A percentile compares a stretch with the other conserved stretches of the same genome.
These are phyloP conservation scores for Catunica adiposa DNA, from an alignment of 2,329 filamentous ascomycete species.

Conservation along the genomic window DNA sequence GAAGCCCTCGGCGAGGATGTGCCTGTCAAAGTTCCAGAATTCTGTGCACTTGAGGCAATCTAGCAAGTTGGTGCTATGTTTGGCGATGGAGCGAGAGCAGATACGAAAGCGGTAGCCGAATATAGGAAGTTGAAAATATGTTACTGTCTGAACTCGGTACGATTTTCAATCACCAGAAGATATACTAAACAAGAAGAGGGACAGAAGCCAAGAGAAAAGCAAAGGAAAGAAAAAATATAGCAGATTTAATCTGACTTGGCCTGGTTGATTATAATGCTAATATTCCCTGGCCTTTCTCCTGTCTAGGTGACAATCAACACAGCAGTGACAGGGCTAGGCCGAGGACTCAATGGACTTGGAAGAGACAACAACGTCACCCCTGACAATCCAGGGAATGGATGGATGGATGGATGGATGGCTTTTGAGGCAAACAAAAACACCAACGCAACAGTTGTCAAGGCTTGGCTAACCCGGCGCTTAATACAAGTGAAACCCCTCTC, in stretches of 20 bases:
- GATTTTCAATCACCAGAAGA: neutral
- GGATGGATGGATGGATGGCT: neutral
- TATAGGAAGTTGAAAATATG: neutral
- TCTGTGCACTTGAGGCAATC: no score
- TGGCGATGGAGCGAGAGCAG: no score
- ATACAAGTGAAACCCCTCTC: neutral
- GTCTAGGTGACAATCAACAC: neutral
- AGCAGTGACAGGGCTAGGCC: neutral
- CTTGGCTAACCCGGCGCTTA: constrained; percentile 10
- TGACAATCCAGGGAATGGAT: neutral
- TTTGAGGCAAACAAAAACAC: neutral
- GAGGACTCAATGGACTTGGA: neutral
- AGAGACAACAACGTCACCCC: neutral
- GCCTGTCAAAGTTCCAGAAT: neutral
- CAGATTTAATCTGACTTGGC: neutral
- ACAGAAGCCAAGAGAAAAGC: constrained; percentile 2
- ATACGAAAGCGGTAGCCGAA: neutral
- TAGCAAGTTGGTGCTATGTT: neutral
- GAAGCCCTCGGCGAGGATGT: neutral
- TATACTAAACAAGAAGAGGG: neutral
- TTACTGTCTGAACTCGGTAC: no score
- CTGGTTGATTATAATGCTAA: neutral
- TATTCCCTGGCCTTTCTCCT: neutral
- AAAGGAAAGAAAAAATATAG: constrained; percentile 1
- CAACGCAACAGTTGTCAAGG: neutral